These are phyloP conservation scores for Dendrobium huoshanense DNA, from an alignment of 106 monocot species.

Conservation along the genomic window DNA sequence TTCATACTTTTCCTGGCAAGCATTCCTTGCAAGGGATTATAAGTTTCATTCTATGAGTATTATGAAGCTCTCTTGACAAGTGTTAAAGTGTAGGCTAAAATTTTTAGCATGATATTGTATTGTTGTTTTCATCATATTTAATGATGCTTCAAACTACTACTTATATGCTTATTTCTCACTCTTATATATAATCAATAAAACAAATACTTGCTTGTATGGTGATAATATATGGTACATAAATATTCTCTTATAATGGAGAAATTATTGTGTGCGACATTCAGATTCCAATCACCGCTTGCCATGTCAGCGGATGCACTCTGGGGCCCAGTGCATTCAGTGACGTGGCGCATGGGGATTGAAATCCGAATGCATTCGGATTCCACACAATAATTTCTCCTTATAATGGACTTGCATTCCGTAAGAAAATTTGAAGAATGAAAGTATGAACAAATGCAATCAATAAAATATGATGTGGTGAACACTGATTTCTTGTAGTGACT, in stretches of 20 bases:
- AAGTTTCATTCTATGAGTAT: background rate
- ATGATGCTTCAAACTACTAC: slow-evolving; percentile 1
- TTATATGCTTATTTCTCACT: background rate
- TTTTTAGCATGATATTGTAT: background rate
- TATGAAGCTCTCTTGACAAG: background rate
- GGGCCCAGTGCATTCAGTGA: too few species aligned
- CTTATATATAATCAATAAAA: background rate
- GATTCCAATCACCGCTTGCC: too few species aligned
- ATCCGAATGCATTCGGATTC: too few species aligned
- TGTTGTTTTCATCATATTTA: background rate
- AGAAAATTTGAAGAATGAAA: too few species aligned
- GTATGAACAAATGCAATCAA: too few species aligned
- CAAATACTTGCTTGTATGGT: background rate
- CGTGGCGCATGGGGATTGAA: too few species aligned
- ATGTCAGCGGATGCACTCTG: too few species aligned
- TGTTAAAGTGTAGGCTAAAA: background rate
- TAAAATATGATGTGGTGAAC: too few species aligned
- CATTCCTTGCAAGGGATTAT: background rate
- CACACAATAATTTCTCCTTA: too few species aligned
- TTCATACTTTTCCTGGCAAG: background rate
- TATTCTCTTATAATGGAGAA: background rate
- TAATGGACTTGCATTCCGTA: background rate
- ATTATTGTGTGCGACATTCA: too few species aligned
- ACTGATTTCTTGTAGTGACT: background rate
- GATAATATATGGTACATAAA: background rate